These are phyloP conservation scores for Rhodotorula sp. DNA, from an alignment of 1,284 basidiomycete genomes.

Conservation along the genomic window DNA sequence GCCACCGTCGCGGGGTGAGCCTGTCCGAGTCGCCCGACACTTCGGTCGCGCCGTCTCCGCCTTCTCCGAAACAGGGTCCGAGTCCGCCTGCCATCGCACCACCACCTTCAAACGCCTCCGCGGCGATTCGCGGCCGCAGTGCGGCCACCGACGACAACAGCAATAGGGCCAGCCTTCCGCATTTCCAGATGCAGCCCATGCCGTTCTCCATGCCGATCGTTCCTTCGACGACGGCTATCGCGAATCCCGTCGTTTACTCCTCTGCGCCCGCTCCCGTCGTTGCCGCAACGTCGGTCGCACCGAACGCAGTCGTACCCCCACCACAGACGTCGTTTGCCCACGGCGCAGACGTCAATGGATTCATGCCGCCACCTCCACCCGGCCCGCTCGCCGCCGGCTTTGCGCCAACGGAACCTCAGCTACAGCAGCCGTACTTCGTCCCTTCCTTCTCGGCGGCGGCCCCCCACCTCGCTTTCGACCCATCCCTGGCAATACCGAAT, in stretches of 20 bases:
- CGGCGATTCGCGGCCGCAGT: neutral
- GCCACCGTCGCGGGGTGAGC: neutral
- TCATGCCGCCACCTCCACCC: neutral
- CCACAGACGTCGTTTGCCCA: neutral
- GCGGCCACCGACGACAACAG: too few species aligned
- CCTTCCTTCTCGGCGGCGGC: neutral
- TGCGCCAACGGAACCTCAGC: neutral
- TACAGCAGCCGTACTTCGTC: neutral
- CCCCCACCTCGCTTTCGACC: neutral
- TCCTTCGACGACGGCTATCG: slow-evolving; percentile 1
- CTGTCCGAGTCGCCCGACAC: slow-evolving; percentile 20
- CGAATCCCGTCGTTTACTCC: neutral
- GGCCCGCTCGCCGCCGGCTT: neutral
- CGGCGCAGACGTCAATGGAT: neutral
- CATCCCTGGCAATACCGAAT: neutral
- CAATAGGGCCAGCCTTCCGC: slow-evolving; percentile 2
- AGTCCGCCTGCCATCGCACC: neutral
- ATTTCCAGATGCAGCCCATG: slow-evolving; percentile 24
- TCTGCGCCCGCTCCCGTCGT: neutral
- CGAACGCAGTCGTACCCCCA: neutral
- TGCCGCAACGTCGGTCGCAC: slow-evolving; percentile 2
- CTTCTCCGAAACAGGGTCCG: slow-evolving; percentile 1
- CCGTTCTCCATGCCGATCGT: slow-evolving; percentile 12
- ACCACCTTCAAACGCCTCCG: neutral
- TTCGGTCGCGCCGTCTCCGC: slow-evolving; percentile 17